Base-by-base conservation (phyloP, 345 rosid species). In the Gossypium rotundifolium region DNA sequence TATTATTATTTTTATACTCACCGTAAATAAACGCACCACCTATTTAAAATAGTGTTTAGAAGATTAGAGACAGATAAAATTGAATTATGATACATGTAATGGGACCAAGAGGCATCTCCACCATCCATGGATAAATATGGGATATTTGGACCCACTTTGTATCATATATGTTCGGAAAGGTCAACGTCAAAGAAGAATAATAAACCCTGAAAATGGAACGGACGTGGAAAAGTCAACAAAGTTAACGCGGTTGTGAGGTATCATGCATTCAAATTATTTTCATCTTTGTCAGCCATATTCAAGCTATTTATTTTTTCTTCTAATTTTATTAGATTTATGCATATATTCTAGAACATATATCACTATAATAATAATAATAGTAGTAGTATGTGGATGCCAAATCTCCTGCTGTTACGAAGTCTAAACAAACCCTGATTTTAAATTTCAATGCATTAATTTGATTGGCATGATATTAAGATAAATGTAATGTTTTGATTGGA, bases 101-200 rank as follows among this genome's bases (percentile, higher is more conserved):
- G 38, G 33, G 33, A 29, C 1, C 33, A 29, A 29, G 33, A 29
- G 33, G 33, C 0, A 29, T 29, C 33, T 33, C 38, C 38, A 33
- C 38, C 38, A 33, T 33, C 38, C 7, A 33, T 4, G 5, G 38
- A 33, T 4, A 33, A 33, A 0, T 33, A 4, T 33, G 38, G 38
- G 38, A 33, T 4, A 33, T 12, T 0, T 1, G 4, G 71, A 72
- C 10, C 81, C 69, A 74, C 49, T 72, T 46, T n/a, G 8, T 20
- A 11, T 20, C 22, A 1, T 71, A 11, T 2, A 0, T 0, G 11
- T 33, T 5, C 10, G 20, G 55, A 52, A 12, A 61, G 64, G 81
- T 79, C 81, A 75, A 74, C 77, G 33, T 69, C 67, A 16, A 29
- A 74, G 77, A 57, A 45, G 46, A 53, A 51, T 74, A 71, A 59